These are phyloP conservation scores for Friedmanniomyces simplex DNA, from an alignment of 495 filamentous ascomycete species.

Conservation along the genomic window DNA sequence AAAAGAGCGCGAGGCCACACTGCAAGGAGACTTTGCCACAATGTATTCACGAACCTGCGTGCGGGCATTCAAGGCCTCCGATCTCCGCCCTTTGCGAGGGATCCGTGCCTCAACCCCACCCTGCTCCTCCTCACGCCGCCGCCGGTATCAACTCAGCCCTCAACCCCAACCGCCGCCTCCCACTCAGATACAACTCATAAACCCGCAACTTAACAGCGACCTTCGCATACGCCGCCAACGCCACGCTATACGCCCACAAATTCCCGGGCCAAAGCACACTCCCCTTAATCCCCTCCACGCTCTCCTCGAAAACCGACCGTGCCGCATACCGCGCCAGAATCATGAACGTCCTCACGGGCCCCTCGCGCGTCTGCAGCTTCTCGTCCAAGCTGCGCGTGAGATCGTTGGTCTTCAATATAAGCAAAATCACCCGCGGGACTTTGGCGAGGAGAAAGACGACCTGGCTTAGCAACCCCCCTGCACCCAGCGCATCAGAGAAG, in stretches of 20 bases:
- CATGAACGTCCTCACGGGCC: slow-evolving; percentile 78
- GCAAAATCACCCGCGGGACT: slow-evolving; percentile 81
- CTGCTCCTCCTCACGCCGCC: neutral
- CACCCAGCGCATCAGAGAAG: slow-evolving; percentile 70
- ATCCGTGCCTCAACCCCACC: neutral
- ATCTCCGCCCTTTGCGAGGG: too few species aligned
- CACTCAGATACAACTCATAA: slow-evolving; percentile 50
- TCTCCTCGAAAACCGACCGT: slow-evolving; percentile 77
- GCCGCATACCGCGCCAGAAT: slow-evolving; percentile 92
- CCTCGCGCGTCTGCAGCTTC: slow-evolving; percentile 78
- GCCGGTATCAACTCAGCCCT: slow-evolving; percentile 1
- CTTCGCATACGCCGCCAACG: slow-evolving; percentile 49
- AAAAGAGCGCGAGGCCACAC: too few species aligned
- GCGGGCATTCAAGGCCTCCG: too few species aligned
- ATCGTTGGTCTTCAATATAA: slow-evolving; percentile 98
- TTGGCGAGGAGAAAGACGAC: slow-evolving; percentile 80
- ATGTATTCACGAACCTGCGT: too few species aligned
- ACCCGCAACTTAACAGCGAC: slow-evolving; percentile 53
- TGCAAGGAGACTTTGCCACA: too few species aligned
- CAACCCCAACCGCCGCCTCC: slow-evolving; percentile 39
- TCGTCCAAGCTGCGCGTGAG: slow-evolving; percentile 91
- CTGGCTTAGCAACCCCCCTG: slow-evolving; percentile 77
- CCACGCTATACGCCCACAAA: slow-evolving; percentile 43
- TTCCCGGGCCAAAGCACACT: slow-evolving; percentile 47
- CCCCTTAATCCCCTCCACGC: slow-evolving; percentile 63